A percentile compares a stretch with the other conserved stretches of the same genome.
phyloP scores from a whole-genome alignment of 140 eudicot genomes.

The Ambrosia hybrid region DNA sequence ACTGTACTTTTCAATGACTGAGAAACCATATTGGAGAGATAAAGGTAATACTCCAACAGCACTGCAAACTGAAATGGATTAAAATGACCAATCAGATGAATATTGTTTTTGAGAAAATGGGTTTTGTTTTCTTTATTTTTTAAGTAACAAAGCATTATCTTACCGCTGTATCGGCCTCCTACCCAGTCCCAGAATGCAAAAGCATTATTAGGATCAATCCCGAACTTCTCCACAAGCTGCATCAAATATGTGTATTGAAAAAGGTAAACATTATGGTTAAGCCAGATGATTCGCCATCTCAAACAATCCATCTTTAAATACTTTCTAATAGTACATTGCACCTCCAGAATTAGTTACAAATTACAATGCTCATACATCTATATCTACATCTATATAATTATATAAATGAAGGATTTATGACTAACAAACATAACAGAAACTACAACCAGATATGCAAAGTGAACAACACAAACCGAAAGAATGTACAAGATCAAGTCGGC shows the following conservation, averaged over 20 bases:
- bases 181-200: constrained; percentile 99
- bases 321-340: constrained; percentile 9
- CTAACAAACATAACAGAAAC: background rate
- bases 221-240: constrained; percentile 98
- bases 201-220: constrained; percentile 96
- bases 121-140: background rate
- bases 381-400: background rate
- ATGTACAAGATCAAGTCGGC: constrained; percentile 4
- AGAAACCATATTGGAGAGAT: constrained; percentile 93
- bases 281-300: constrained; percentile 13
- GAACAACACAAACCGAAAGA: constrained; percentile 10
- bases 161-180: constrained; percentile 99
- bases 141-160: constrained; percentile 23
- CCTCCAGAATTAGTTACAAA: constrained; percentile 1
- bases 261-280: constrained; percentile 8
- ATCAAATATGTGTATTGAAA: constrained; percentile 13
- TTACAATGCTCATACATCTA: background rate
- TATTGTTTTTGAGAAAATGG: background rate
- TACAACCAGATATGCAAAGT: background rate
- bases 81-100: constrained; percentile 23
- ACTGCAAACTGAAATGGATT: constrained; percentile 79
- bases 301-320: background rate
- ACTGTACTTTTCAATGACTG: constrained; percentile 81
- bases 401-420: constrained; percentile 4
- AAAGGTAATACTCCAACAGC: constrained; percentile 98